phyloP scores from a whole-genome alignment of 2,329 filamentous ascomycete species.

The Cytospora chrysosperma region DNA sequence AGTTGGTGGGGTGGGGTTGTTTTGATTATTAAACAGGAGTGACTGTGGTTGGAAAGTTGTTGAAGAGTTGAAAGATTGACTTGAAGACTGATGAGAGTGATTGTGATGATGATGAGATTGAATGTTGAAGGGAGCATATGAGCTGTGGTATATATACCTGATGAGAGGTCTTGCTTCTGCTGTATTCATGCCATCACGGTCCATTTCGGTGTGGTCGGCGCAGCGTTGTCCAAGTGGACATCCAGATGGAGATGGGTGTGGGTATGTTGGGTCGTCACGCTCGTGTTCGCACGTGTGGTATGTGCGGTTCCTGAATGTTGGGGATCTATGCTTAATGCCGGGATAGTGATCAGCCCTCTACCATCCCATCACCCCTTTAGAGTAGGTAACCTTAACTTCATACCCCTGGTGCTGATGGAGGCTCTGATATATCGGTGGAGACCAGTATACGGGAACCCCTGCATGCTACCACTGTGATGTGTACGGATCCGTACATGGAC shows the following conservation, averaged over 20 bases:
- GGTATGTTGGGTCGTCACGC: not conserved
- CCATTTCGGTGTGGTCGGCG: not conserved
- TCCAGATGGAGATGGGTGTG: not conserved
- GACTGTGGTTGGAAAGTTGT: not conserved
- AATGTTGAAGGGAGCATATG: not conserved
- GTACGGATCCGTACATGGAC: too few species aligned
- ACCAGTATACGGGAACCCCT: not conserved
- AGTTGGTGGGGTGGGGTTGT: slow-evolving; percentile 1
- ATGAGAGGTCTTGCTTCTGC: not conserved
- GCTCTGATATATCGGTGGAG: not conserved
- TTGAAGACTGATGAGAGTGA: not conserved
- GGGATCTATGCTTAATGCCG: not conserved
- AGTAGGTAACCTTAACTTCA: not conserved
- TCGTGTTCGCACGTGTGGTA: not conserved
- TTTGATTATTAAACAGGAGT: slow-evolving; percentile 3
- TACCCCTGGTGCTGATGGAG: not conserved
- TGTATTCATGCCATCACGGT: not conserved
- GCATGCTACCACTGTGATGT: too few species aligned
- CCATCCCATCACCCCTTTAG: not conserved
- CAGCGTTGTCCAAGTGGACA: not conserved
- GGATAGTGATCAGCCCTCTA: not conserved
- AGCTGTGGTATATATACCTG: not conserved
- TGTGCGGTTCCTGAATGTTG: not conserved
- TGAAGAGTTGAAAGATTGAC: not conserved
- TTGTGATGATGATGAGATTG: not conserved